Conservation (phyloP, 331 rosid species). For the Quercus phellos region DNA sequence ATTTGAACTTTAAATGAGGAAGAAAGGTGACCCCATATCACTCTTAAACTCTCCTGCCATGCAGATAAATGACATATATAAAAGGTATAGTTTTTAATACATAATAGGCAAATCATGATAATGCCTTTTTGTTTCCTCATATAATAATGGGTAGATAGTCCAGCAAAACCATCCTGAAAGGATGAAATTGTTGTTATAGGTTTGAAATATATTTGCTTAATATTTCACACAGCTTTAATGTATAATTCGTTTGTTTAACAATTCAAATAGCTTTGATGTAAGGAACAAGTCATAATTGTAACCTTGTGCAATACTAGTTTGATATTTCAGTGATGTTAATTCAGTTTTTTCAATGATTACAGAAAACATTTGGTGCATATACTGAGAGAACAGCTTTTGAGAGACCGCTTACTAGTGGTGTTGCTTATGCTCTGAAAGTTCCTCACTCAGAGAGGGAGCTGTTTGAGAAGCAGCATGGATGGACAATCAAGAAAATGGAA, state of each 20-base stretch:
- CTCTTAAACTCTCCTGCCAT: neutral
- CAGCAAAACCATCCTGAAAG: neutral
- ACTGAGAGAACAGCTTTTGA: conserved; percentile 90
- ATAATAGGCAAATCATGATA: neutral
- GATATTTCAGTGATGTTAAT: conserved; percentile 8
- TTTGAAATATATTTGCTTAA: neutral
- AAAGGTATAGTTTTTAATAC: too few species aligned
- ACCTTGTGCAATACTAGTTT: too few species aligned
- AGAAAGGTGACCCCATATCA: neutral
- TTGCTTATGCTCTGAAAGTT: conserved; percentile 94
- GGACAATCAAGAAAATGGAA: conserved; percentile 92
- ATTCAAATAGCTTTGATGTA: neutral
- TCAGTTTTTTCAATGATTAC: conserved; percentile 23
- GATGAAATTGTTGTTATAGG: neutral
- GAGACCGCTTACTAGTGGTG: conserved; percentile 98
- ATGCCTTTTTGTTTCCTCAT: neutral
- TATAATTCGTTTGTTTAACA: neutral
- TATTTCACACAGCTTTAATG: neutral
- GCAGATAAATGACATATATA: too few species aligned
- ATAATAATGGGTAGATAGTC: neutral
- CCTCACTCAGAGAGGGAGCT: conserved; percentile 67
- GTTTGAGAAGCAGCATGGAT: conserved; percentile 81
- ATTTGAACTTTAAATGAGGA: neutral
- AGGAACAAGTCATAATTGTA: too few species aligned
- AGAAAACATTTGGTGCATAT: conserved; percentile 89